Base-by-base conservation (phyloP, 192 early-diverging fungal species). In the Glomus cerebriforme region DNA sequence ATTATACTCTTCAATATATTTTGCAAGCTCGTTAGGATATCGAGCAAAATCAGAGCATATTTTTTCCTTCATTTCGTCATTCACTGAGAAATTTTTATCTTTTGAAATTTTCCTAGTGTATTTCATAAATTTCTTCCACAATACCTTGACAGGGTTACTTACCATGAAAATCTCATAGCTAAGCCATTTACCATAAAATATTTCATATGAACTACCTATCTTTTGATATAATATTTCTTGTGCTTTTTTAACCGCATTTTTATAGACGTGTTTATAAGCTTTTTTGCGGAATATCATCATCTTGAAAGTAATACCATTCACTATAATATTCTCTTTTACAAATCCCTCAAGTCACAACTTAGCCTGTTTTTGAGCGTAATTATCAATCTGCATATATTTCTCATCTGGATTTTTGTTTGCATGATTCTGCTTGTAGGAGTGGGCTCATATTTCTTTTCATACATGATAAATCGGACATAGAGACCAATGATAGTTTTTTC, bases 11-110 rank as follows among this genome's bases (percentile, higher is more conserved):
- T 37, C 31, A 15, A 68, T 68, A 68, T 12, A 31, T 37, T 17
- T 19, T 8, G 27, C 26, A 73, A 73, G 70, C 45, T 3, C 43
- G 45, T 54, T 73, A 45, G 45, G 39, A 10, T 73, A n/a, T 73
- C 45, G 17, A 3, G 70, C 45, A 73, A 73, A 73, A 73, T 73
- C 70, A 26, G 39, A 73, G n/a, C 47, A 73, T 73, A 73, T 73
- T 4, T 34, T 45, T 73, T 73, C 29, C 39, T 27, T 73, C 45
- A 73, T 27, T 39, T 47, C 70, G 2, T 19, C 24, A 73, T n/a
- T 19, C 49, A 49, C 26, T 31, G 17, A 73, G 39, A 73, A 24
- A 22, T 73, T 73, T 45, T 73, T 27, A 45, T 73, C 26, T 73
- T 73, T n/a, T 45, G 47, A 45, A 47, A n/a, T 54, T 24, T 45